phyloP scores from a whole-genome alignment of 192 early-diverging fungal genomes.

The Coemansia asiatica region DNA sequence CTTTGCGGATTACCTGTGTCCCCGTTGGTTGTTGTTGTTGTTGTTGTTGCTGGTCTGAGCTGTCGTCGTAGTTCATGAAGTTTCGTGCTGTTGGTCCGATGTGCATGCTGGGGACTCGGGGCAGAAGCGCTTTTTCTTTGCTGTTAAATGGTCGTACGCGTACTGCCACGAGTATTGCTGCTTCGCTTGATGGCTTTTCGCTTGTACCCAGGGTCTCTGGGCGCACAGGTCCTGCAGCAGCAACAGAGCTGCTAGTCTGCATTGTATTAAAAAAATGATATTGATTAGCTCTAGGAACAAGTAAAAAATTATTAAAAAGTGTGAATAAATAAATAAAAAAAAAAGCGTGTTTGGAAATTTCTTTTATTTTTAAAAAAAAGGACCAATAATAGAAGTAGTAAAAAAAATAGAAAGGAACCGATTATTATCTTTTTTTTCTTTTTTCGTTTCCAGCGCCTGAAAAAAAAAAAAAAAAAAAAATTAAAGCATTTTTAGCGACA shows the following conservation, averaged over 20 bases:
- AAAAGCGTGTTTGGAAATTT: too few species aligned
- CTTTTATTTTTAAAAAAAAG: neutral
- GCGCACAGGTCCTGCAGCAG: constrained; percentile 1
- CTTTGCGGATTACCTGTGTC: constrained; percentile 46
- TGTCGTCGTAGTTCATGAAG: constrained; percentile 46
- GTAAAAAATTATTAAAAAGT: too few species aligned
- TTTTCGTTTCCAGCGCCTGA: neutral
- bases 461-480: neutral
- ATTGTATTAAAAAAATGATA: neutral
- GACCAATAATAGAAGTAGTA: neutral
- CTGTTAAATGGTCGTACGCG: constrained; percentile 62
- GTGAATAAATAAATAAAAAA: too few species aligned
- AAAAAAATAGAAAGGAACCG: neutral
- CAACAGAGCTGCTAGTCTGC: neutral
- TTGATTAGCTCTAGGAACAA: neutral
- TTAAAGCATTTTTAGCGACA: too few species aligned
- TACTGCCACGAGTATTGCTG: constrained; percentile 56
- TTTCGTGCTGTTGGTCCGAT: constrained; percentile 54
- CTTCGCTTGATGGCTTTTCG: constrained; percentile 15
- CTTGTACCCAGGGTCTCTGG: neutral
- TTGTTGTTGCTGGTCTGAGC: constrained; percentile 6
- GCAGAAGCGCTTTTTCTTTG: constrained; percentile 52
- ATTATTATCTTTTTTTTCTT: neutral
- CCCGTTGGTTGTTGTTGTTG: neutral
- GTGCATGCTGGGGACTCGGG: constrained; percentile 37